These are phyloP conservation scores for Scutellaria barbata DNA, from an alignment of 257 asterid genomes.

Conservation along the genomic window DNA sequence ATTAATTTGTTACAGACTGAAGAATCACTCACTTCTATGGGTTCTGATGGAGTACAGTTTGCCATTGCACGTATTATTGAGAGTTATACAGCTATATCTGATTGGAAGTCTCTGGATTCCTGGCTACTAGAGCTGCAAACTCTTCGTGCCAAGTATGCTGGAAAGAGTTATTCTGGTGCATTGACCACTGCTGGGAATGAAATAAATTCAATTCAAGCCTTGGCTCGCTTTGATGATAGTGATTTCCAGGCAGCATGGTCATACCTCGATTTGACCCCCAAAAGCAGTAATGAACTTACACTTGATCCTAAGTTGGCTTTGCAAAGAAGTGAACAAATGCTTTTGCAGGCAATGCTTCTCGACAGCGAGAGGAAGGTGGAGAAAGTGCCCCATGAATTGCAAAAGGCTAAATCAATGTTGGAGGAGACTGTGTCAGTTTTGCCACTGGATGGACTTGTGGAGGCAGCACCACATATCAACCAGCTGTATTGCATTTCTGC, in stretches of 20 bases:
- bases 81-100: constrained; percentile 82
- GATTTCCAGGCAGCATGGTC: constrained; percentile 93
- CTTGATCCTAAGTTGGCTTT: constrained; percentile 94
- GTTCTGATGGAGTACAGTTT: constrained; percentile 90
- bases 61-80: constrained; percentile 84
- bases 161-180: constrained; percentile 91
- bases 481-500: constrained; percentile 82
- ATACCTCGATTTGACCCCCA: constrained; percentile 94
- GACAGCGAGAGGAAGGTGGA: constrained; percentile 77
- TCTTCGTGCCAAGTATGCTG: constrained; percentile 85
- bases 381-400: constrained; percentile 75
- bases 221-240: constrained; percentile 93
- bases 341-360: constrained; percentile 97
- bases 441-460: constrained; percentile 85
- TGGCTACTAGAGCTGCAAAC: constrained; percentile 93
- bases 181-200: constrained; percentile 96
- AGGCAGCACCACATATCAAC: constrained; percentile 83
- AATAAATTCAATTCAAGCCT: constrained; percentile 84
- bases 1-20: constrained; percentile 81
- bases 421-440: constrained; percentile 79
- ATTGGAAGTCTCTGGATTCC: constrained; percentile 96
- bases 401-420: constrained; percentile 80
- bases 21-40: constrained; percentile 82
- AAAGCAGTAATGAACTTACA: constrained; percentile 86
- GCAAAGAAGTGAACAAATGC: constrained; percentile 98